These are phyloP conservation scores for Tylopilus sp. DNA, from an alignment of 768 basidiomycete genomes.

Conservation along the genomic window DNA sequence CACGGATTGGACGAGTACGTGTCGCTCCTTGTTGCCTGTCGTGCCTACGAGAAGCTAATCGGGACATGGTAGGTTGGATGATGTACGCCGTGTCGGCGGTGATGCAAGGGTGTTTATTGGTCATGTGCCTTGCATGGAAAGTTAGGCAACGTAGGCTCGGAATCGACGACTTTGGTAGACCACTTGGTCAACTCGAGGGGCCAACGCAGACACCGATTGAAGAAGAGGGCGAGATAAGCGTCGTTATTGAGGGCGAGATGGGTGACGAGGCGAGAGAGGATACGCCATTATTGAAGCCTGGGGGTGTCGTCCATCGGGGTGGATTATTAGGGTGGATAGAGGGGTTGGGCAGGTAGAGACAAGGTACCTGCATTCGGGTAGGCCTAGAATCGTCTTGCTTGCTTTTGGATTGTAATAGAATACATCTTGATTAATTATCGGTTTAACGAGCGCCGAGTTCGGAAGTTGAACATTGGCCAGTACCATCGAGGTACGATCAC, in stretches of 20 bases:
- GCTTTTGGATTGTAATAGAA: not conserved
- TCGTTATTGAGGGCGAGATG: conserved; percentile 20
- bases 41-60: no score
- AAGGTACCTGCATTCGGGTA: not conserved
- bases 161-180: conserved; percentile 87
- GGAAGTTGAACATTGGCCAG: no score
- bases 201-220: not conserved
- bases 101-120: conserved; percentile 78
- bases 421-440: no score
- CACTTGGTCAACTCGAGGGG: conserved; percentile 26
- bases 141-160: conserved; percentile 67
- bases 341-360: conserved; percentile 12
- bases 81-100: conserved; percentile 77
- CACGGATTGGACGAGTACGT: conserved; percentile 81
- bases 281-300: conserved; percentile 24
- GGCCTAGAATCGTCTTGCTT: no score
- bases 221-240: conserved; percentile 13
- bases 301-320: conserved; percentile 16
- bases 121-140: conserved; percentile 87
- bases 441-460: no score
- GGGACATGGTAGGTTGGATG: conserved; percentile 61
- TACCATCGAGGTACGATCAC: no score
- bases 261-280: conserved; percentile 15
- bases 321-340: conserved; percentile 26
- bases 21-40: no score